A percentile compares a stretch with the other conserved stretches of the same genome.
phyloP scores from a whole-genome alignment of 2,329 filamentous ascomycete genomes.

The Exophiala lecanii-corni region DNA sequence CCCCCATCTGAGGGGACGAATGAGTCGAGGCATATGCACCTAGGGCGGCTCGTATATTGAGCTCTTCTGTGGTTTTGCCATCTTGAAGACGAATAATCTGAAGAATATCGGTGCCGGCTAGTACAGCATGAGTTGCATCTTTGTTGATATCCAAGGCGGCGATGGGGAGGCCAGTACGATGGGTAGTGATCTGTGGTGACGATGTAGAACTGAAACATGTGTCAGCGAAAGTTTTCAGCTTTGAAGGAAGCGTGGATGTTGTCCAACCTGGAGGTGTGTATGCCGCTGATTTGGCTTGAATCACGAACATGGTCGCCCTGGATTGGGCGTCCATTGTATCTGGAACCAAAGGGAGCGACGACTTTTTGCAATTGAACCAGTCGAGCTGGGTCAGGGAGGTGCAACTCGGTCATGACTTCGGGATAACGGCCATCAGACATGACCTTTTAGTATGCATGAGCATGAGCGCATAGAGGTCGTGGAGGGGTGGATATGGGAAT shows the following conservation, averaged over 20 bases:
- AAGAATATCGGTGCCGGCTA: conserved; percentile 62
- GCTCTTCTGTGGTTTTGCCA: conserved; percentile 55
- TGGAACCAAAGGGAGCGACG: conserved; percentile 25
- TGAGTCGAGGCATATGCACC: conserved; percentile 53
- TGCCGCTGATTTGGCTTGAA: conserved; percentile 17
- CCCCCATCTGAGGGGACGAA: conserved; percentile 37
- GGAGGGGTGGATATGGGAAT: conserved; percentile 2
- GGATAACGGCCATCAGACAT: conserved; percentile 5
- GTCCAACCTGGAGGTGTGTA: conserved; percentile 21
- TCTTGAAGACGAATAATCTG: conserved; percentile 59
- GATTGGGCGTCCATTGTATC: conserved; percentile 18
- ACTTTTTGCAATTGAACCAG: conserved; percentile 26
- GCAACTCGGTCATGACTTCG: neutral
- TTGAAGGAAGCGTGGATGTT: neutral
- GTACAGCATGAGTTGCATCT: conserved; percentile 57
- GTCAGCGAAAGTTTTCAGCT: conserved; percentile 3
- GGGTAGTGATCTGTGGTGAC: conserved; percentile 49
- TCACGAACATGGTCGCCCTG: conserved; percentile 19
- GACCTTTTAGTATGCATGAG: no score
- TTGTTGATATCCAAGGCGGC: conserved; percentile 61
- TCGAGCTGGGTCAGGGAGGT: conserved; percentile 17
- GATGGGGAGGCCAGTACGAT: conserved; percentile 62
- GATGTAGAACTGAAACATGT: neutral
- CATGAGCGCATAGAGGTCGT: conserved; percentile 10
- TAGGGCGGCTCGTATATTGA: conserved; percentile 59